These are phyloP conservation scores for Ogataea allantospora DNA, from an alignment of 805 yeast species.

Conservation along the genomic window DNA sequence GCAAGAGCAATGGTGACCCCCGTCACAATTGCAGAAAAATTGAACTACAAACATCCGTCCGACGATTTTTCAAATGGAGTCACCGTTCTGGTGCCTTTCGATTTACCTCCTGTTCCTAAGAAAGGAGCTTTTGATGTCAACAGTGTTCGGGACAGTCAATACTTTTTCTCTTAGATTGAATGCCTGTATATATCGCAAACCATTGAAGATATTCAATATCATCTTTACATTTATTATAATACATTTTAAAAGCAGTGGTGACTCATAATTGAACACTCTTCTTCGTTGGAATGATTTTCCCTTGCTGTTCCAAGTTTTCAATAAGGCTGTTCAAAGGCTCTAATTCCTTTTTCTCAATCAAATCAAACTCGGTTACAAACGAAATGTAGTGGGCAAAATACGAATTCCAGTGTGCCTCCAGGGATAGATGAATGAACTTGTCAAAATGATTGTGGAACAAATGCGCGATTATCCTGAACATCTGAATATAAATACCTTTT, in stretches of 20 bases:
- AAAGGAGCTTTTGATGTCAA: conserved; percentile 83
- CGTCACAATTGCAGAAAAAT: conserved; percentile 49
- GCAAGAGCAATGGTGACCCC: conserved; percentile 68
- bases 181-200: not conserved
- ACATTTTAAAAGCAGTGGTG: too few species aligned
- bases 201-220: too few species aligned
- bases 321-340: conserved; percentile 77
- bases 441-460: conserved; percentile 94
- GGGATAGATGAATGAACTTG: conserved; percentile 80
- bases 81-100: conserved; percentile 63
- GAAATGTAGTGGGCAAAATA: conserved; percentile 93
- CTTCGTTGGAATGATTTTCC: conserved; percentile 52
- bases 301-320: conserved; percentile 78
- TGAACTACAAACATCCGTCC: conserved; percentile 19
- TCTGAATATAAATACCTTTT: conserved; percentile 83
- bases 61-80: conserved; percentile 25
- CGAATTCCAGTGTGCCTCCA: conserved; percentile 98
- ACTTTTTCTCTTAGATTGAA: conserved; percentile 58
- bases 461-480: conserved; percentile 95
- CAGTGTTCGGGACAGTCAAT: conserved; percentile 66
- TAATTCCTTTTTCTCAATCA: conserved; percentile 76
- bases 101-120: conserved; percentile 68
- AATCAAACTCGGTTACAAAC: conserved; percentile 77
- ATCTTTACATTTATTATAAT: too few species aligned
- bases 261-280: not conserved